These are phyloP conservation scores for Leishmania amazonensis DNA, from an alignment of 208 protist species.

Conservation along the genomic window DNA sequence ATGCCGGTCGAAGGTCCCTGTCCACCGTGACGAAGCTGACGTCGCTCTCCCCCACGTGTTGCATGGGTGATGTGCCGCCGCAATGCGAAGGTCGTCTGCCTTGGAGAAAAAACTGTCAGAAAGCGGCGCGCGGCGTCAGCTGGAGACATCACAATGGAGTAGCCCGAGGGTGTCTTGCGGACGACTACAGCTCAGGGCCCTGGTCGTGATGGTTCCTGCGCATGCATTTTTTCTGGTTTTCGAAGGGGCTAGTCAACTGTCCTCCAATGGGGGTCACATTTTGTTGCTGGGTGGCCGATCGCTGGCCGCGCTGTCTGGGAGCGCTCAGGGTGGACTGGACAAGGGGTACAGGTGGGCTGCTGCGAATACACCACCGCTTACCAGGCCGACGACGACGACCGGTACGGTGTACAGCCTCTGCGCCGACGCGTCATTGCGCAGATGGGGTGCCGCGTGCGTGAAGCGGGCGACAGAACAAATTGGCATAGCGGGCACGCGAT, in stretches of 20 bases:
- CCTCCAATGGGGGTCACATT: not conserved
- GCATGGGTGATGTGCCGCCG: not conserved
- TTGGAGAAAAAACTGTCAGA: not conserved
- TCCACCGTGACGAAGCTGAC: not conserved
- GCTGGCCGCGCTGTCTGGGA: not conserved
- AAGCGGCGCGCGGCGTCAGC: not conserved
- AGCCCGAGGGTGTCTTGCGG: not conserved
- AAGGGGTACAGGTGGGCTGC: not conserved
- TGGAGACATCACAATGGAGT: not conserved
- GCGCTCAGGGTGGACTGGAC: not conserved
- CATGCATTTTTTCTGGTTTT: not conserved
- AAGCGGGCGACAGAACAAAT: not conserved
- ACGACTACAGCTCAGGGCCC: not conserved
- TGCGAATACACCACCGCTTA: not conserved
- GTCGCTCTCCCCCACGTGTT: not conserved
- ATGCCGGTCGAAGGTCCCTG: not conserved
- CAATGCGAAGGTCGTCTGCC: not conserved
- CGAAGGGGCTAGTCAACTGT: no score
- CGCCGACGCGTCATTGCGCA: not conserved
- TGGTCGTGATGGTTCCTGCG: not conserved
- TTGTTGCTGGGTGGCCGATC: not conserved
- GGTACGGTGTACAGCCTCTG: not conserved
- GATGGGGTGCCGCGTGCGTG: not conserved
- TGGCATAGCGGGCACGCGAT: not conserved
- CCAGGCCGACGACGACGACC: not conserved